These are phyloP conservation scores for Citrus inodora DNA, from an alignment of 345 rosid species.

Conservation along the genomic window DNA sequence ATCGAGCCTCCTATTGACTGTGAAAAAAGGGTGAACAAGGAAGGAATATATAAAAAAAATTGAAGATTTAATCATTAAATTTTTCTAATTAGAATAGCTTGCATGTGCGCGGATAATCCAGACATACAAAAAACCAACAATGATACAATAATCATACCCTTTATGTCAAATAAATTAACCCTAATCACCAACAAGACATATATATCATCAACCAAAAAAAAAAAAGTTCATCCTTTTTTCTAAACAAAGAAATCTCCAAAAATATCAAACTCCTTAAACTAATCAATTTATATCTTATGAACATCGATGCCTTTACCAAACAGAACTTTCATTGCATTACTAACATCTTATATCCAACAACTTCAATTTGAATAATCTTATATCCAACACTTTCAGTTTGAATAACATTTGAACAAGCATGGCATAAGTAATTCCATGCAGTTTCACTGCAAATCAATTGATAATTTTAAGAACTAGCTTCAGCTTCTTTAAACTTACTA, in stretches of 20 bases:
- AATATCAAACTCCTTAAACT: neutral
- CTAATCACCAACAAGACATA: neutral
- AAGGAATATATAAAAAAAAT: neutral
- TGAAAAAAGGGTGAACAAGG: neutral
- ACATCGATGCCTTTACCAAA: neutral
- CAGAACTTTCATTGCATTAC: neutral
- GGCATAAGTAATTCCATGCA: neutral
- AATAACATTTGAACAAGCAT: neutral
- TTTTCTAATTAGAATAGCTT: neutral
- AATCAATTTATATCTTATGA: neutral
- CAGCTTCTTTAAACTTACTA: neutral
- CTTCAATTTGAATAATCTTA: neutral
- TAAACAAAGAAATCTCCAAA: neutral
- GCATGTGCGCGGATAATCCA: neutral
- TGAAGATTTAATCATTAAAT: neutral
- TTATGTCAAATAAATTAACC: neutral
- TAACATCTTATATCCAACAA: neutral
- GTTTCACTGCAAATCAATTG: neutral
- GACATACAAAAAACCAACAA: neutral
- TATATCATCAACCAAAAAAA: neutral
- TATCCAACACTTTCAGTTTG: neutral
- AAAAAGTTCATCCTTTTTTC: neutral
- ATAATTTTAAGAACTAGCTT: neutral
- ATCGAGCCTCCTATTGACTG: constrained; percentile 97
- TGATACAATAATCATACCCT: neutral